Base-by-base conservation (phyloP, 2,329 filamentous ascomycete species). In the Ilyonectria destructans region DNA sequence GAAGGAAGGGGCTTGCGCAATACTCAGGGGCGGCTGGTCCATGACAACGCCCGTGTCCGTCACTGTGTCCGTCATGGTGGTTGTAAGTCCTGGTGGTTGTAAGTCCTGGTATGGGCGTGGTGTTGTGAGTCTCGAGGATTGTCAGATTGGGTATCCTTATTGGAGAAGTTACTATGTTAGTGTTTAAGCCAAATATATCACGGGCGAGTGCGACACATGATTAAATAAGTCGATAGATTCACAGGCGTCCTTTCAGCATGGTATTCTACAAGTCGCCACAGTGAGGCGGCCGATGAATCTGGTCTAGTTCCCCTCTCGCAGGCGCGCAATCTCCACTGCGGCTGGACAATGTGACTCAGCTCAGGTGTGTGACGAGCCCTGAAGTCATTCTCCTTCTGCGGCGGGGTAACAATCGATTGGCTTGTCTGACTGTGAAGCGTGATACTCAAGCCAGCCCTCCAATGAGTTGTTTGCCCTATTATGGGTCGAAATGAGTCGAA, bases 1-100 rank as follows among this genome's bases (percentile, higher is more conserved):
- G 6, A 65, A 43, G 19, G 70, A 69, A 26, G 73, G 72, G 4
- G 60, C 51, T 68, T 72, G 29, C 2, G 58, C 58, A 17, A 60
- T 15, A n/a, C 29, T 10, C 15, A 60, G 33, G 13, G 46, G 2
- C 4, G 19, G 45, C 45, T 52, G 58, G 45, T 43, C 46, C 13
- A 10, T 12, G 37, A 46, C n/a, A 21, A 19, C n/a, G 58, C 6
- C 23, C 26, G 26, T 26, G 26, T 26, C 26, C 26, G 26, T 26
- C 26, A 26, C 26, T 26, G 26, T 26, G 26, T 26, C 26, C 26
- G 26, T 6, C 26, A 26, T 49, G 21, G 23, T 23, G 23, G 23
- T 4, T 29, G 29, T 51, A 31, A 7, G 33, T 23, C 58, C 51
- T 60, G 33, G 17, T 37, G 35, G 35, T 15, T 37, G 35, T 37